phyloP scores from a whole-genome alignment of 345 rosid genomes.

The Salix exigua region DNA sequence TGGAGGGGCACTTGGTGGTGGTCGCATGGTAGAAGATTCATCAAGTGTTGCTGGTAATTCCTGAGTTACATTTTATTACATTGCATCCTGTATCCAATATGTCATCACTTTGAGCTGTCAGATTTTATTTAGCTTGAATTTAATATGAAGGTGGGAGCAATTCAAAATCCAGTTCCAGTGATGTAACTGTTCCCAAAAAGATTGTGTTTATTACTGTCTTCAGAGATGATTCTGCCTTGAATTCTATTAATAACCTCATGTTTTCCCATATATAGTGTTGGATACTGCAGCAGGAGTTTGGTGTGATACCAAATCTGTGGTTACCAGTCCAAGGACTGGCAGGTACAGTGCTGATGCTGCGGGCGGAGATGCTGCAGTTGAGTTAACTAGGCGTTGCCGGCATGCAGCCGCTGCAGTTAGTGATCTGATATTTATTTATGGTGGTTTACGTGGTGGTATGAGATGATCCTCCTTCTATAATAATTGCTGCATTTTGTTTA shows the following conservation, averaged over 20 bases:
- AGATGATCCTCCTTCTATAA: conserved; percentile 11
- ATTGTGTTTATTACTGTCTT: background rate
- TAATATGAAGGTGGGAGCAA: background rate
- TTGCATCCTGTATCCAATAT: background rate
- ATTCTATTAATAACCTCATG: background rate
- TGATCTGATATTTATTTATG: conserved; percentile 89
- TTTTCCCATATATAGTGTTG: conserved; percentile 56
- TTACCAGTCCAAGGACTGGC: conserved; percentile 90
- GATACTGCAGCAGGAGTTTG: conserved; percentile 99
- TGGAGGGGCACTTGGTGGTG: conserved; percentile 99
- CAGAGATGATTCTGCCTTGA: background rate
- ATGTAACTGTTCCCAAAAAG: background rate
- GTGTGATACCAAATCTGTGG: conserved; percentile 99
- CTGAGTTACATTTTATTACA: conserved; percentile 1
- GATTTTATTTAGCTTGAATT: background rate
- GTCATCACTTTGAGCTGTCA: background rate
- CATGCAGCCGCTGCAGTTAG: conserved; percentile 99
- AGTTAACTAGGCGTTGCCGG: conserved; percentile 97
- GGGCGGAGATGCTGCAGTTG: conserved; percentile 96
- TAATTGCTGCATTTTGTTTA: background rate
- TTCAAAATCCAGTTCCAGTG: background rate
- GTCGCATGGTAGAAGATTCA: conserved; percentile 99
- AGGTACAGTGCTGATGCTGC: conserved; percentile 92
- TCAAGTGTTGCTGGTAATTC: conserved; percentile 95
- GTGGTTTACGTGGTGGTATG: conserved; percentile 99